Evolutionary conservation across 2,329 filamentous ascomycete genomes (phyloP), one percentile per base, ranked within the genome.

Genomic region (Tricladium varicosporioides): DNA sequence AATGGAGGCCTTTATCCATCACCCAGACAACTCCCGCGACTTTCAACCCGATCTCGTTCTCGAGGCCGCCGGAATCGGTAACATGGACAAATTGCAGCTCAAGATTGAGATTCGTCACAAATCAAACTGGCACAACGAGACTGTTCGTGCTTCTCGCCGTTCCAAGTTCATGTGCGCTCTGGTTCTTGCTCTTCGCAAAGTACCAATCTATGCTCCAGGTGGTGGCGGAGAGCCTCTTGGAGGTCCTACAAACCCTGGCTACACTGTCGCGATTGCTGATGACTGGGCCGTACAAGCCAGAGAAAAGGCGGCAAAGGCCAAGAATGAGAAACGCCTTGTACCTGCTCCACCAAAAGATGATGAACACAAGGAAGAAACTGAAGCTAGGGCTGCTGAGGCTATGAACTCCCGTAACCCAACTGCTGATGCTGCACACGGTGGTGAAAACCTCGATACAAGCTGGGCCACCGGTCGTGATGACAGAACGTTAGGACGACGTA

Each of bases 101-200:
- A 85, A 86, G 66, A 80, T 97, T 42, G 87, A 89, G 66, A 92
- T 97, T 69, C 86, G 88, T 69, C 92, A 97, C 80, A 97, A 97
- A 76, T 91, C 87, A 57, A 94, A 93, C 75, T 93, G 90, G 89
- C 85, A 91, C 65, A 92, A 97, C 73, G 93, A 96, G 65, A 80
- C 83, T 1, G 81, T 97, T 43, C 88, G 92, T 43, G 87, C 87
- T 15, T 82, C 88, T 5, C 86, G 92, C 52, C 86, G 93, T 59
- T 95, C 89, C 71, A 97, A 96, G 74, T 97, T 99, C 76, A 96
- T 97, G 86, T 96, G 92, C 70, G 94, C 94, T 0, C 78, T 99
- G 57, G 87, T 94, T 4, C 74, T 92, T 8, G 92, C 93, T 2
- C 77, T 97, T 57, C 89, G 91, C 74, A 92, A 88, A 75, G 81